Base-by-base conservation (phyloP, 306 rosid species). In the Lablab purpureus region DNA sequence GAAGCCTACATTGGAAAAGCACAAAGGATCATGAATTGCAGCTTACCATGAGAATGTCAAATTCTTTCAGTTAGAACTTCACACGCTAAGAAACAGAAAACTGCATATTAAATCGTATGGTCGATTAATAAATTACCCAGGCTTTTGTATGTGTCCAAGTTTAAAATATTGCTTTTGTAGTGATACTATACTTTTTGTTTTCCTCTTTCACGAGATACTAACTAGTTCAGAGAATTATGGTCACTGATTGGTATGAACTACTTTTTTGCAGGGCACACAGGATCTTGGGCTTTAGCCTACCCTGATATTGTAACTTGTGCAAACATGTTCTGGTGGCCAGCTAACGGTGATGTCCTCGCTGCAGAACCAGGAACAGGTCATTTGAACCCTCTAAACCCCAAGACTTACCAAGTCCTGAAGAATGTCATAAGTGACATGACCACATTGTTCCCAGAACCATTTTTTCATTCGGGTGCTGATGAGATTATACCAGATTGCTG, bases 221-320 rank as follows among this genome's bases (percentile, higher is more conserved):
- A 15, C 21, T 59, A 7, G 34, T 74, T 74, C 37, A 18, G 10
- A 36, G 5, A 45, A 18, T 65, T 81, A 19, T 46, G 64, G 40
- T 51, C 45, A 54, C 14, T 70, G 47, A 78, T 41, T 7, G 22
- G 54, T 25, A 49, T 15, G 23, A 45, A 19, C 43, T 71, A 7
- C 71, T 28, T 43, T 63, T 77, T 59, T 60, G 65, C 91, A 94
- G 97, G 91, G 37, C 98, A 94, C 73, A 89, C 97, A 1, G 98
- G 98, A 72, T 94, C 97, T 32, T 92, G 95, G 97, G 97, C 97
- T 36, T 82, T 77, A 81, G 94, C 97, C n/a, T 92, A 94, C 75
- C 98, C 97, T 0, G 97, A 92, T 0, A 92, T 92, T 18, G 90
- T 94, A 68, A 73, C 97, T 3, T 94, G 98, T 63, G 98, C 97